Base-by-base conservation (phyloP, 2,329 filamentous ascomycete genomes). In the Exserohilum rostratum region DNA sequence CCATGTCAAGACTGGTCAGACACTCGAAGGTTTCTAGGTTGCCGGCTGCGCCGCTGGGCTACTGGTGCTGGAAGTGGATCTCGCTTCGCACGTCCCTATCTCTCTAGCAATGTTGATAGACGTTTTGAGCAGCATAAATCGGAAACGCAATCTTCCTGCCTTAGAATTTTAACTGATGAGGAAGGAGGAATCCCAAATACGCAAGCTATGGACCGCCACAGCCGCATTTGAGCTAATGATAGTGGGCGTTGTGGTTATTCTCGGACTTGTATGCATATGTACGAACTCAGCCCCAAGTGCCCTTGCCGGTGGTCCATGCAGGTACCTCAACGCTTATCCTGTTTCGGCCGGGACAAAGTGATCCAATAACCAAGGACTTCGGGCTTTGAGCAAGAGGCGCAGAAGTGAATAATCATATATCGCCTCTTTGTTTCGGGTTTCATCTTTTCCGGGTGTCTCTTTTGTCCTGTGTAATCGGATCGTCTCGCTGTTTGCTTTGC, bases 241-340 rank as follows among this genome's bases (percentile, higher is more conserved):
- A 69, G 69, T 57, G 65, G 55, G 65, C 56, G 54, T 62, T 50
- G 49, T 58, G 58, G 44, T 49, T 65, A 63, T 69, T 67, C 55
- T 66, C 64, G 68, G 68, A 64, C 48, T 62, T 51, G 57, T 49
- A 62, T 59, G 58, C 50, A 50, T 11, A 27, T 30, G 20, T 37
- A 27, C 47, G 52, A 60, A 65, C 69, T 72, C 62, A 70, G 71
- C 71, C 71, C 67, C 70, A 67, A 62, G 55, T n/a, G 50, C 57
- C 58, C 52, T 66, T 49, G 27, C 54, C 47, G 58, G 50, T 46
- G 57, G 58, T 40, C n/a, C 29, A 43, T 50, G 46, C 53, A 60
- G 37, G 55, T 59, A 60, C 42, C 18, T 52, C 15, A 5, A 40
- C 57, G 47, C 56, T 60, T 62, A 60, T 42, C 66, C 65, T 50